Percentiles rank a stretch among this genome's conserved stretches.
These are phyloP conservation scores for Pichia cephalocereana DNA, from an alignment of 805 yeast species.

Conservation along the genomic window DNA sequence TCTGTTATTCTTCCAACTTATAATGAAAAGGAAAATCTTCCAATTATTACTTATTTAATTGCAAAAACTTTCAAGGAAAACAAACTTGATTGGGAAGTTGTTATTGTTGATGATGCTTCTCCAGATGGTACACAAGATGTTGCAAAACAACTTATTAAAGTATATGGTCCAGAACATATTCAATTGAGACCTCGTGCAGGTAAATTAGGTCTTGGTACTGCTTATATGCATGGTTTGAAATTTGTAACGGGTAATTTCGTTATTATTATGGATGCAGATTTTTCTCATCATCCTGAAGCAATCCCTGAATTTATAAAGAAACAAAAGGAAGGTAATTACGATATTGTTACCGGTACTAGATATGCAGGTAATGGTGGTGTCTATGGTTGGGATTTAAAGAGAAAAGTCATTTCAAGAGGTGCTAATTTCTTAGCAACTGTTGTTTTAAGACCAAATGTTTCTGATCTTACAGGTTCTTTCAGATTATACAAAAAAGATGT, in stretches of 20 bases:
- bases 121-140: constrained; percentile 78
- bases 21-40: constrained; percentile 61
- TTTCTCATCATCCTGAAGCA: constrained; percentile 74
- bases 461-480: constrained; percentile 71
- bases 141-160: constrained; percentile 48
- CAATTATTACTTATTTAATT: constrained; percentile 59
- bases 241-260: constrained; percentile 66
- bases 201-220: constrained; percentile 72
- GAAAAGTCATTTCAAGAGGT: constrained; percentile 69
- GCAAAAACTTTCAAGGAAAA: constrained; percentile 54
- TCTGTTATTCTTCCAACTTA: constrained; percentile 72
- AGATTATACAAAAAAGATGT: constrained; percentile 66
- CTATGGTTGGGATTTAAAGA: constrained; percentile 75
- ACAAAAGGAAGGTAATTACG: constrained; percentile 43
- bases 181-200: constrained; percentile 66
- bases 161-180: constrained; percentile 53
- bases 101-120: constrained; percentile 70
- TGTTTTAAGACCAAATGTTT: constrained; percentile 60
- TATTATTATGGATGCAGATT: constrained; percentile 78
- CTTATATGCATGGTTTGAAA: constrained; percentile 69
- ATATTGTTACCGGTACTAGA: constrained; percentile 49
- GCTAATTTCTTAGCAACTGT: constrained; percentile 72
- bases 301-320: constrained; percentile 65
- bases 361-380: constrained; percentile 79
- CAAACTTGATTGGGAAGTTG: constrained; percentile 62